Base-by-base conservation (phyloP, 129 eudicot species). In the Centrapalus pauciflorus region DNA sequence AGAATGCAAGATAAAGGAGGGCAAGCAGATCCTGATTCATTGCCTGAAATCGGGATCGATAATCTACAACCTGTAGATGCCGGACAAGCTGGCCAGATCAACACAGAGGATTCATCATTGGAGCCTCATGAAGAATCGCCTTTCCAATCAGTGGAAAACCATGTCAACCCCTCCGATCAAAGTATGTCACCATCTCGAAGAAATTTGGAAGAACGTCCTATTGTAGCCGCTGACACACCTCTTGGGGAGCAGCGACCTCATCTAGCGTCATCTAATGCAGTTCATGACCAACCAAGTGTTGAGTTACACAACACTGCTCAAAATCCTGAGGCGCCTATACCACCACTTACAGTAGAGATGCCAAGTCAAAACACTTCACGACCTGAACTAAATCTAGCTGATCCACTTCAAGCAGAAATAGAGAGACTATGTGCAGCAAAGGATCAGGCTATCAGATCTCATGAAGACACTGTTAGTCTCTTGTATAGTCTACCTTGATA, bases 331-430 rank as follows among this genome's bases (percentile, higher is more conserved):
- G 50, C 52, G 34, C 19, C 30, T 10, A 43, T 64, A 23, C 78
- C 67, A 38, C 66, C 17, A 3, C 32, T 64, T 41, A 62, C 67
- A 17, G 7, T 45, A 24, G 70, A 33, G 45, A 63, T 20, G 61
- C 73, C 51, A 56, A 73, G 49, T 45, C 75, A 43, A 30, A 45
- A 60, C 61, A 56, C 52, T 41, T 51, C 40, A 26, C 79, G 25
- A 12, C 27, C 45, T 23, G 69, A 30, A 24, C 29, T 38, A 11
- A 33, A 38, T 29, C 57, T 65, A n/a, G 49, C 71, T 1, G 84
- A 87, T 45, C 96, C 97, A 19, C 96, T 91, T 72, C 84, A 64
- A 61, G 73, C 54, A 26, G 97, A 87, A 77, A 17, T 64, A 45
- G 90, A 83, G 19, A 77, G 81, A 11, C 40, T 91, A 25, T 54